Percentiles rank a stretch among this genome's conserved stretches.
Evolutionary conservation across 139 green algal genomes (phyloP).

Genomic region (Microglena sp.): DNA sequence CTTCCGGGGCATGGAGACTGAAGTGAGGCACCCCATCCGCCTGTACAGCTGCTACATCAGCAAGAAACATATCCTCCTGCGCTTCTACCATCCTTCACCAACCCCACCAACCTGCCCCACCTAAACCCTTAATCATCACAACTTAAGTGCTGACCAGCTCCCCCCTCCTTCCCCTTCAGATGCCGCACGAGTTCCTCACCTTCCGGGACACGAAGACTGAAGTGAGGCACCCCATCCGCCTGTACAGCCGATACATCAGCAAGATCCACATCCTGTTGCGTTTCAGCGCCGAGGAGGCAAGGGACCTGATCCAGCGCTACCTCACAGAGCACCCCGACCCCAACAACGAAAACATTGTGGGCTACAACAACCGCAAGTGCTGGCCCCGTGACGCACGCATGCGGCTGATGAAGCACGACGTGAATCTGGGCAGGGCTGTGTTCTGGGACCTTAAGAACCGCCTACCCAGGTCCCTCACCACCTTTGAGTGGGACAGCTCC

Average conservation of each 20-base stretch:
- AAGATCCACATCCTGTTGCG: constrained; percentile 43
- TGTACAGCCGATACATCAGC: constrained; percentile 90
- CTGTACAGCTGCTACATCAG: constrained; percentile 90
- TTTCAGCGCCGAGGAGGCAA: constrained; percentile 91
- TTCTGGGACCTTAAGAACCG: constrained; percentile 96
- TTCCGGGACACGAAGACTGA: constrained; percentile 84
- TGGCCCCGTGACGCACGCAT: constrained; percentile 98
- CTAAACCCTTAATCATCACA: too few species aligned
- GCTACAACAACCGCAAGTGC: constrained; percentile 99
- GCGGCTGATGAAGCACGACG: constrained; percentile 99
- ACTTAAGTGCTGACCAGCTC: too few species aligned
- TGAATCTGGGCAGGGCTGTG: constrained; percentile 94
- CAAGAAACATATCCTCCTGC: too few species aligned
- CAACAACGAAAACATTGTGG: constrained; percentile 99
- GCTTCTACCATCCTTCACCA: background rate
- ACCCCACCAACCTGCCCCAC: background rate
- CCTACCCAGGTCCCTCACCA: constrained; percentile 79
- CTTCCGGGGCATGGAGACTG: constrained; percentile 75
- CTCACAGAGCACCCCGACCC: constrained; percentile 98
- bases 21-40: constrained; percentile 91
- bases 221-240: constrained; percentile 89
- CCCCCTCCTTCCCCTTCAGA: constrained; percentile 12
- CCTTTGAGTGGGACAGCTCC: constrained; percentile 94
- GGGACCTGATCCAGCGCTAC: constrained; percentile 92
- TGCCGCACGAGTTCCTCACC: constrained; percentile 95